Evolutionary conservation across 495 filamentous ascomycete genomes (phyloP), one percentile per base, ranked within the genome.

Genomic region (Daldinia childiae): DNA sequence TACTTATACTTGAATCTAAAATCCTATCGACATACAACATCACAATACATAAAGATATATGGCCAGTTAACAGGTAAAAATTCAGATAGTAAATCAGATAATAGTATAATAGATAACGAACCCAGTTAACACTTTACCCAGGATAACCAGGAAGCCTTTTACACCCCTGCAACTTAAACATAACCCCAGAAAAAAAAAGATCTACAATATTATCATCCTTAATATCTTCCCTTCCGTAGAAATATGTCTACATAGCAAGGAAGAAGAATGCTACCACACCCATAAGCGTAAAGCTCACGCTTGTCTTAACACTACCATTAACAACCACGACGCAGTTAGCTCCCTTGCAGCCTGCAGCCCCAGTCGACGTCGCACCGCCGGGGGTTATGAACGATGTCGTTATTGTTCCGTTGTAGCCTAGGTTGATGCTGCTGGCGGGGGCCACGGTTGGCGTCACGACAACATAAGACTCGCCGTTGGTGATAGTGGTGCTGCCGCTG

Each of bases 251-350:
- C 24, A 82, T 57, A 24, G 69, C 73, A 29, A 80, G 50, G 27
- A 68, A 75, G 55, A 78, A 58, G 12, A 76, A 43, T n/a, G 73
- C 80, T 14, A 72, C 79, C 24, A 67, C 67, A 30, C 69, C 78
- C 58, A 73, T 58, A 32, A 79, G 67, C 58, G 58, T 68, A n/a
- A 76, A 48, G 76, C 79, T 81, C 29, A 64, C 71, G 24, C 75
- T 73, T 4, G 69, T 66, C 73, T 73, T 76, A 58, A 72, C 66
- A 38, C 74, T 75, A 41, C 68, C 72, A 65, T 64, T 78, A n/a
- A 76, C 67, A 15, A 62, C 60, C 0, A 77, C 77, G 30, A 56
- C 36, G 14, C 55, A 62, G 57, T 62, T 58, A 14, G 59, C 8
- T 12, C 64, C 59, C 30, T 30, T 67, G 58, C 64, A 68, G 34